Evolutionary conservation across 768 basidiomycete species (phyloP).

Genomic region (Collybia sordida): DNA sequence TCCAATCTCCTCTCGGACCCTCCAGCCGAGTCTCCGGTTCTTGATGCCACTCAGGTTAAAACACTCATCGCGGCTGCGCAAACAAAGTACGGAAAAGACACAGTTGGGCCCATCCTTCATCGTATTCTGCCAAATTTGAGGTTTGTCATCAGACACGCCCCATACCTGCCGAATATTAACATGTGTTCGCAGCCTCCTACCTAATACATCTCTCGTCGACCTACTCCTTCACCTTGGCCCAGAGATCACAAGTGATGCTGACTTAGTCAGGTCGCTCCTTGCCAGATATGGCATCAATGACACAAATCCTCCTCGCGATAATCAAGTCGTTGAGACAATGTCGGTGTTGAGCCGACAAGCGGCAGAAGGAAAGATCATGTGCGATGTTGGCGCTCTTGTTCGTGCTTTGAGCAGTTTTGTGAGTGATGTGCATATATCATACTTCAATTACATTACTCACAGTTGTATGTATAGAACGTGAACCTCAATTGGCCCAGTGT

Average conservation of each 20-base stretch:
- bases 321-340: slow-evolving; percentile 70
- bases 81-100: slow-evolving; percentile 79
- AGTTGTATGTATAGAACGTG: slow-evolving; percentile 49
- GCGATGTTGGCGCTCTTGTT: slow-evolving; percentile 75
- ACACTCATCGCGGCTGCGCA: slow-evolving; percentile 73
- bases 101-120: slow-evolving; percentile 70
- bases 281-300: slow-evolving; percentile 77
- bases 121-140: slow-evolving; percentile 74
- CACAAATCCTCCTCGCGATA: slow-evolving; percentile 66
- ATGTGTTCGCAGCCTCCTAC: slow-evolving; percentile 48
- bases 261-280: slow-evolving; percentile 67
- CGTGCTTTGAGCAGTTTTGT: slow-evolving; percentile 75
- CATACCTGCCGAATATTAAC: not conserved
- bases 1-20: slow-evolving; percentile 76
- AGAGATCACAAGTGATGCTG: slow-evolving; percentile 74
- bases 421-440: slow-evolving; percentile 29
- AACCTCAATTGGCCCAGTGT: slow-evolving; percentile 78
- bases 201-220: slow-evolving; percentile 71
- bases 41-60: slow-evolving; percentile 74
- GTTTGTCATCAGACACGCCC: slow-evolving; percentile 34
- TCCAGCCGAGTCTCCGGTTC: slow-evolving; percentile 63
- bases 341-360: slow-evolving; percentile 66
- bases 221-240: slow-evolving; percentile 75
- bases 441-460: slow-evolving; percentile 3
- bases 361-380: slow-evolving; percentile 68